Base-by-base conservation (phyloP, 2,329 filamentous ascomycete species). In the Xylaria sp. region DNA sequence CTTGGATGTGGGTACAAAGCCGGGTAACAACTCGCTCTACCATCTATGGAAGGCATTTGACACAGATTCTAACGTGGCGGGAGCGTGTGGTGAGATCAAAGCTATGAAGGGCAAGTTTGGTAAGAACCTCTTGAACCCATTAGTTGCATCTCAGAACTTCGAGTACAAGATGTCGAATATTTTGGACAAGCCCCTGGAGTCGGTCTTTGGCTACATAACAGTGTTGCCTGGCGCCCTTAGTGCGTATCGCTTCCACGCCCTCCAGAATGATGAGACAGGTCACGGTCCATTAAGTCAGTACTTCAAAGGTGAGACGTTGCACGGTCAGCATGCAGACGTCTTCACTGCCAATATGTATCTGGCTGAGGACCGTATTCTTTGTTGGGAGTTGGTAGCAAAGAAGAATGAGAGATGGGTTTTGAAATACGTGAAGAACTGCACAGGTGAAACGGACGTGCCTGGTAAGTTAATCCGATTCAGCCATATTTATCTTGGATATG, bases 91-190 rank as follows among this genome's bases (percentile, higher is more conserved):
- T 78, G 95, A 99, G 77, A 99, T 99, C 82, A 98, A 99, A 78
- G 94, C 94, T 67, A 97, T 98, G 93, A 83, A 98, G 79, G 90
- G 89, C 25, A 87, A 87, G 3, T 87, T 85, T 60, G 93, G 94
- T 66, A 94, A 91, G 77, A 93, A 96, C 71, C 85, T 99, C 35
- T 76, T 97, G 68, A 99, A 98, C 72, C 95, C 95, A 0, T 85
- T 99, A 4, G 91, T 99, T 21, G 95, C 95, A 2, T 93, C 93
- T 0, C 95, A 99, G 73, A 99, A 99, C 74, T 99, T 99, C 71
- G 95, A 99, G 80, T 99, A 99, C 85, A 99, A 99, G 84, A 97
- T 99, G 90, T 97, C 92, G 76, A 99, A 99, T 73, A 99, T 99
- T 73, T 85, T 99, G 44, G 95, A 99, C 77, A 99, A 99, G 80